Percentiles rank a stretch among this genome's conserved stretches.
phyloP scores from a whole-genome alignment of 495 filamentous ascomycete species.

The Aspergillus hancockii region DNA sequence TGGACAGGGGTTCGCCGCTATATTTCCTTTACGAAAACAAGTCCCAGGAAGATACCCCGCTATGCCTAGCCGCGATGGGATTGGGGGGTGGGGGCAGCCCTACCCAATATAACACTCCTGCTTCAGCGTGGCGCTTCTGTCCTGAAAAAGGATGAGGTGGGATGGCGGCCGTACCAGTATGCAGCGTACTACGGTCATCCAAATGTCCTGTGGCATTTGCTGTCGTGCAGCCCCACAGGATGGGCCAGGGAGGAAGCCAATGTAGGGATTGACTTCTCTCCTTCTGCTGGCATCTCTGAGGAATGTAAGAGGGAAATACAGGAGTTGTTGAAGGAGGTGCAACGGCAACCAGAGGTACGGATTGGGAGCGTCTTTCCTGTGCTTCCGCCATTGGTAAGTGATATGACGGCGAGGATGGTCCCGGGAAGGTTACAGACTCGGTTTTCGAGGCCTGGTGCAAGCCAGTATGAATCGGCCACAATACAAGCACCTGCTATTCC shows the following conservation, averaged over 20 bases:
- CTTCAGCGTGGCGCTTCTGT: slow-evolving; percentile 39
- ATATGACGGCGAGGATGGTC: background rate
- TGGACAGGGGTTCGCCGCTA: slow-evolving; percentile 41
- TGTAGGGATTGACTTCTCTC: slow-evolving; percentile 28
- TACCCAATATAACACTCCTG: slow-evolving; percentile 37
- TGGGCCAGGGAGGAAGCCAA: slow-evolving; percentile 12
- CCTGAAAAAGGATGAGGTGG: slow-evolving; percentile 39
- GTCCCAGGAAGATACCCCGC: slow-evolving; percentile 40
- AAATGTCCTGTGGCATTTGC: slow-evolving; percentile 30
- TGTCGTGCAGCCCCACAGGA: slow-evolving; percentile 20
- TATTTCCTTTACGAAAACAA: slow-evolving; percentile 26
- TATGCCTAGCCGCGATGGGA: slow-evolving; percentile 43
- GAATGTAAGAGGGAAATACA: slow-evolving; percentile 23
- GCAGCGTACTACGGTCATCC: slow-evolving; percentile 43
- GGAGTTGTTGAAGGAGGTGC: slow-evolving; percentile 17
- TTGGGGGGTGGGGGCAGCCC: no score
- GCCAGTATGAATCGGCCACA: background rate
- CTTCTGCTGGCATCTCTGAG: slow-evolving; percentile 25
- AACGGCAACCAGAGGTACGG: slow-evolving; percentile 3
- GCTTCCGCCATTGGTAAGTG: background rate
- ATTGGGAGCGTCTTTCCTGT: background rate
- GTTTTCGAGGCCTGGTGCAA: background rate
- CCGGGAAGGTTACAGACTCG: background rate
- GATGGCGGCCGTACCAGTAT: slow-evolving; percentile 43
- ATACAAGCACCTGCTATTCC: slow-evolving; percentile 7